A percentile compares a stretch with the other conserved stretches of the same genome.
These are phyloP conservation scores for Ustilago sp. DNA, from an alignment of 1,284 basidiomycete genomes.

Conservation along the genomic window DNA sequence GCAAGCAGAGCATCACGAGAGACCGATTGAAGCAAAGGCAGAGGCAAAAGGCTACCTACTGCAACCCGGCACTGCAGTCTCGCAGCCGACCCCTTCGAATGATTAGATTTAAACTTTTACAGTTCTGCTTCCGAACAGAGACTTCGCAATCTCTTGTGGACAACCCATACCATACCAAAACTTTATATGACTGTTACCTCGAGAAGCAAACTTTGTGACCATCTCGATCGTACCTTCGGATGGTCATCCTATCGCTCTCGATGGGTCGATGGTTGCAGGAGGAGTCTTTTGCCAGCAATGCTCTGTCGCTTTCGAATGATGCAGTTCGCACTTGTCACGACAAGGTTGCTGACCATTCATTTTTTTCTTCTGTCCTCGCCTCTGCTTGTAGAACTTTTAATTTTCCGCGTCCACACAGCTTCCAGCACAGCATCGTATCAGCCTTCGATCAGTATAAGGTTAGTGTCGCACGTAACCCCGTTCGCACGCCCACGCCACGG, in stretches of 20 bases:
- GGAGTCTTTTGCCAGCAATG: constrained; percentile 5
- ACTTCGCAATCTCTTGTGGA: constrained; percentile 61
- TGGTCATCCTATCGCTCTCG: neutral
- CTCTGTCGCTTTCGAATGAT: neutral
- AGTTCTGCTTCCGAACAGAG: constrained; percentile 61
- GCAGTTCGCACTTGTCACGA: neutral
- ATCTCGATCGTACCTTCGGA: too few species aligned
- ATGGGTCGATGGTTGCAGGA: constrained; percentile 20
- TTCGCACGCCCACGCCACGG: neutral
- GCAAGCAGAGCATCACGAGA: neutral
- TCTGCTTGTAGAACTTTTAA: neutral
- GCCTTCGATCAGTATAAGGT: constrained; percentile 11
- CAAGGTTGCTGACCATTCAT: constrained; percentile 12
- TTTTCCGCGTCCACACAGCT: too few species aligned
- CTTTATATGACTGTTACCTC: constrained; percentile 34
- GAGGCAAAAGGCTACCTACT: neutral
- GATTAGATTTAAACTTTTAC: constrained; percentile 49
- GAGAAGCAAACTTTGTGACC: neutral
- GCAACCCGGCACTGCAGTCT: neutral
- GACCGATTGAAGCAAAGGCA: neutral
- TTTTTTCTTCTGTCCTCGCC: neutral
- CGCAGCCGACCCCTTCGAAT: constrained; percentile 15
- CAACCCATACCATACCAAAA: constrained; percentile 55
- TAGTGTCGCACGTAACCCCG: constrained; percentile 11
- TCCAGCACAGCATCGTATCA: neutral